Evolutionary conservation across 768 basidiomycete genomes (phyloP), one percentile per base, ranked within the genome.

Genomic region (Stropharia rugosoannulata): DNA sequence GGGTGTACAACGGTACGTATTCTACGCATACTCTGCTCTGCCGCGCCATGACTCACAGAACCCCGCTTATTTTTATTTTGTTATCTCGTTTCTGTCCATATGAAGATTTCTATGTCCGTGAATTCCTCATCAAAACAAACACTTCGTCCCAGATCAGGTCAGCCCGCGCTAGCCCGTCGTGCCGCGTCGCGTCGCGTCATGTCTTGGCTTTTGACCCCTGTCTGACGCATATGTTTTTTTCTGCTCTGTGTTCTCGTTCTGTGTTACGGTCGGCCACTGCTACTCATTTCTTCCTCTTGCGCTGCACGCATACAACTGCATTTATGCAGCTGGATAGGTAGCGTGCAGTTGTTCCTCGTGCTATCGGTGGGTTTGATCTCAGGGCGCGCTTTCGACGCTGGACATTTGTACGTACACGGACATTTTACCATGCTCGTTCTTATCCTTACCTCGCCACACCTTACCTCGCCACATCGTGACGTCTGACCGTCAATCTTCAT

Each of bases 1-100:
- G 69, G 13, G 67, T 70, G 15, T 70, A 67, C 54, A 67, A 68
- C 41, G 66, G 66, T 64, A 4, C 32, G 59, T 35, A 32, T 18
- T 38, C 2, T 74, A 68, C 52, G 73, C 74, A 7, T 71, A 73
- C 4, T 73, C 70, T 63, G 68, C 72, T 53, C 70, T 68, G 67
- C 51, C 45, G 52, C 58, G 43, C 18, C 50, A 37, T 40, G 54
- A 15, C 54, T 59, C 27, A 53, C 51, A 3, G 22, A 22, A 37
- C 59, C 15, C 51, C 66, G 19, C 9, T 42, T 35, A 40, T 22
- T 27, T 10, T 32, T 32, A 32, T 32, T 32, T 32, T 32, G 5
- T 32, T 10, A 32, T 32, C 7, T 32, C 29, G 9, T 7, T 32
- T 32, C 29, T 32, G 29, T 32, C 7, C 2, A 32, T 32, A 32